Base-by-base conservation (phyloP, 352 stramenopile genomes). In the Pythium monospermum region DNA sequence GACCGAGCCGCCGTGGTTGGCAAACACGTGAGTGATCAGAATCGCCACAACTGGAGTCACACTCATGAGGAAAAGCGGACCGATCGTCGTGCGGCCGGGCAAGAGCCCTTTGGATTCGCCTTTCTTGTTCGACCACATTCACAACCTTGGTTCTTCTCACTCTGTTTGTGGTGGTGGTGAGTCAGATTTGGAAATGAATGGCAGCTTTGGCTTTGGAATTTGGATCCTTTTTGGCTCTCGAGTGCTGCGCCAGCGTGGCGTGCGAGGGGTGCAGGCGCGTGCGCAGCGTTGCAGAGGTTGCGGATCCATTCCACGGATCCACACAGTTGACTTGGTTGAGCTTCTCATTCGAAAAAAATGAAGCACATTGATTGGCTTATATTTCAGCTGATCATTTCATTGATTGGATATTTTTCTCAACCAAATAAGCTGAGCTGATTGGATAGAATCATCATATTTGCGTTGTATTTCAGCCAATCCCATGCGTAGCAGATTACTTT, bases 41-140 rank as follows among this genome's bases (percentile, higher is more conserved):
- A 96, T 83, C 21, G 78, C 79, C 21, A 89, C 83, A 21, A 86
- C 63, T 23, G 87, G 88, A n/a, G 88, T 96, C 18, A 53, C 61
- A 10, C 68, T 39, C 70, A 97, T 96, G 57, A 98, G 82, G 48
- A 95, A 73, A 5, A 97, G 68, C 53, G 91, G 90, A 0, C 87
- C 88, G 40, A 96, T 45, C 15, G 76, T 91, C 38, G 81, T 67
- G 46, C 91, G 86, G 5, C 82, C 86, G 0, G 83, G 83, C n/a
- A 94, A 59, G 7, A 94, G 63, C 0, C 83, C 85, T 51, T 76
- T 65, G 30, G 73, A 83, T 38, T 90, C 83, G 49, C 61, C 68
- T 5, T 73, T 62, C 44, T 81, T 75, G 69, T 86, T 86, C 32
- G 74, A 88, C 77, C 77, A 86, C 77, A 88, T 86, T 11, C n/a